Evolutionary conservation across 805 yeast genomes (phyloP).

Genomic region (Wickerhamomyces kurtzmanii): DNA sequence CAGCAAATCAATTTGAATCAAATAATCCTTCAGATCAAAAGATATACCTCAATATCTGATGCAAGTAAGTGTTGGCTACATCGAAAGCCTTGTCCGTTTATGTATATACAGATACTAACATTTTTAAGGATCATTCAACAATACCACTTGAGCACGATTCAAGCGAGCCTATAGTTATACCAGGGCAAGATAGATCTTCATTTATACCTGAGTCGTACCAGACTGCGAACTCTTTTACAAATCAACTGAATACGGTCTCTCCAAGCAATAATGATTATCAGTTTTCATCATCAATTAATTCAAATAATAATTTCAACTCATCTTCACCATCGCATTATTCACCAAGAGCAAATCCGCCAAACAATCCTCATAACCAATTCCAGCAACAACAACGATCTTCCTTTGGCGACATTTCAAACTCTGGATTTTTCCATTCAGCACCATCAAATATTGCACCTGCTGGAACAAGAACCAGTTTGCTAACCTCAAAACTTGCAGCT

Average conservation of each 20-base stretch:
- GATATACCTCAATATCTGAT: too few species aligned
- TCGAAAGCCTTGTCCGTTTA: too few species aligned
- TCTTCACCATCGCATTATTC: constrained; percentile 14
- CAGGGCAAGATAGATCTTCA: constrained; percentile 12
- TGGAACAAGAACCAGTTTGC: constrained; percentile 14
- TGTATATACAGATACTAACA: too few species aligned
- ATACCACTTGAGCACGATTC: constrained; percentile 10
- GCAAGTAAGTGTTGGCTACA: too few species aligned
- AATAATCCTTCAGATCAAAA: too few species aligned
- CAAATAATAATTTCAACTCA: constrained; percentile 9
- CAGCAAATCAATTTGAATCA: too few species aligned
- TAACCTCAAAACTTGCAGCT: constrained; percentile 22
- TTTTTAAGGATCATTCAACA: too few species aligned
- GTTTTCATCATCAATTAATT: constrained; percentile 2
- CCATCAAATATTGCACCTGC: constrained; percentile 6
- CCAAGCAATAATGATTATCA: constrained; percentile 2
- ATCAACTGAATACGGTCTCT: constrained; percentile 2
- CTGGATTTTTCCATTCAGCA: constrained; percentile 2
- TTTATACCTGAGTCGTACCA: constrained; percentile 16
- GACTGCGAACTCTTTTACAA: constrained; percentile 14
- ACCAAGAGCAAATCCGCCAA: constrained; percentile 17
- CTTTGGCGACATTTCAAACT: constrained; percentile 1
- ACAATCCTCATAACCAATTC: constrained; percentile 1
- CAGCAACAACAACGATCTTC: constrained; percentile 1
- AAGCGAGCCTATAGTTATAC: constrained; percentile 19